Evolutionary conservation across 805 yeast species (phyloP).

Genomic region (Monosporozyma yasuniensis): DNA sequence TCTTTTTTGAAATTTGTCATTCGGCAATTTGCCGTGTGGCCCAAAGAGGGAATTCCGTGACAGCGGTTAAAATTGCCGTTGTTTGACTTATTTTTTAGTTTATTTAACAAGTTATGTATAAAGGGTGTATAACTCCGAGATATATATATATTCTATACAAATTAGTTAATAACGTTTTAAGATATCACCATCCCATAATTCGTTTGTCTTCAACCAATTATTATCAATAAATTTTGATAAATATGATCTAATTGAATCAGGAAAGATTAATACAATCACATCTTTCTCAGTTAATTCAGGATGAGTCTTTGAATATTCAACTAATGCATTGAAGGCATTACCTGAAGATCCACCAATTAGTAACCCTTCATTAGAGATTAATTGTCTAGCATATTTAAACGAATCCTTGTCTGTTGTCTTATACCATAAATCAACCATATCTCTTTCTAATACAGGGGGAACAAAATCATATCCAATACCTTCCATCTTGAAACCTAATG

Average conservation of each 20-base stretch:
- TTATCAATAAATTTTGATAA: slow-evolving; percentile 82
- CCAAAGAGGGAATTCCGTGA: too few relatives aligned
- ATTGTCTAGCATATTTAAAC: slow-evolving; percentile 70
- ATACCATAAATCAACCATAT: slow-evolving; percentile 65
- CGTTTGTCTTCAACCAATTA: slow-evolving; percentile 79
- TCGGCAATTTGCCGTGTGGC: too few relatives aligned
- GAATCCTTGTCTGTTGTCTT: slow-evolving; percentile 79
- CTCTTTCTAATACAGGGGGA: slow-evolving; percentile 69
- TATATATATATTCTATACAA: too few relatives aligned
- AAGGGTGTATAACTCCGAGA: too few relatives aligned
- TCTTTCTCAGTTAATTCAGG: slow-evolving; percentile 61
- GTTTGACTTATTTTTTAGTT: neutral
- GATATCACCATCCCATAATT: slow-evolving; percentile 52
- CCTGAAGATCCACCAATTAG: slow-evolving; percentile 89
- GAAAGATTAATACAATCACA: slow-evolving; percentile 70
- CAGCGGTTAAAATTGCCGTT: too few relatives aligned
- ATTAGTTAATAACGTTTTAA: slow-evolving; percentile 19
- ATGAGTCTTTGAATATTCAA: slow-evolving; percentile 53
- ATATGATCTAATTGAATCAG: slow-evolving; percentile 81
- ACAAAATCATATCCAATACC: slow-evolving; percentile 88
- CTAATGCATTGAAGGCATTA: slow-evolving; percentile 70
- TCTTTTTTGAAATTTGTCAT: too few relatives aligned
- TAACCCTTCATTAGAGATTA: slow-evolving; percentile 77
- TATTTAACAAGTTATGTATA: too few relatives aligned
- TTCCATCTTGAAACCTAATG: slow-evolving; percentile 64